Base-by-base conservation (phyloP, 306 rosid species). In the Vigna reflexopilosa region DNA sequence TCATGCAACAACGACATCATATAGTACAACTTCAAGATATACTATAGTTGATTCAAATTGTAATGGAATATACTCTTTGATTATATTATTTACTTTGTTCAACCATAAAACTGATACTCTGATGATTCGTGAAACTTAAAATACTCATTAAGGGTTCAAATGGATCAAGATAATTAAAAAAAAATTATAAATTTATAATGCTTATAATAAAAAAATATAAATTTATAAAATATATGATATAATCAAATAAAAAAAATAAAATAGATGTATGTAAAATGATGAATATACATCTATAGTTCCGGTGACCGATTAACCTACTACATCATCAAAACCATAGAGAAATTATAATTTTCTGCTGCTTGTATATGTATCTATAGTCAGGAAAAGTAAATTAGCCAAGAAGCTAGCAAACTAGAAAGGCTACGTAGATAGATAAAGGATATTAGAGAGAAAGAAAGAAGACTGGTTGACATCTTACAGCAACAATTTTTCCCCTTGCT, bases 21-120 rank as follows among this genome's bases (percentile, higher is more conserved):
- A 26, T 26, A 26, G 28, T 26, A 26, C 28, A 26, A 2, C 28
- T 2, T 26, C 28, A 26, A 26, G 28, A 26, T 26, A 26, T 26
- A 26, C 28, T 26, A 26, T 26, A 26, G 3, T 26, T 26, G 3
- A 2, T 26, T 26, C 28, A 26, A 26, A 26, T 26, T 26, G 28
- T 26, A 26, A 26, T 26, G 28, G 28, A 26, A 26, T 26, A 26
- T 26, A 2, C 28, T 26, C 28, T 26, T 26, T 26, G 28, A 26
- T 26, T 2, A 2, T 26, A 32, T 32, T 4, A 32, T 32, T 13
- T 50, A 74, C 66, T 80, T 73, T 28, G 55, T 74, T 61, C 44
- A 56, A 74, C 72, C 76, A 57, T 75, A 65, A 70, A 24, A 24
- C 28, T 24, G 28, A 24, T 24, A 24, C 2, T 24, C 28, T 24